These are phyloP conservation scores for Rhynchosporium graminicola DNA, from an alignment of 2,329 filamentous ascomycete species.

Conservation along the genomic window DNA sequence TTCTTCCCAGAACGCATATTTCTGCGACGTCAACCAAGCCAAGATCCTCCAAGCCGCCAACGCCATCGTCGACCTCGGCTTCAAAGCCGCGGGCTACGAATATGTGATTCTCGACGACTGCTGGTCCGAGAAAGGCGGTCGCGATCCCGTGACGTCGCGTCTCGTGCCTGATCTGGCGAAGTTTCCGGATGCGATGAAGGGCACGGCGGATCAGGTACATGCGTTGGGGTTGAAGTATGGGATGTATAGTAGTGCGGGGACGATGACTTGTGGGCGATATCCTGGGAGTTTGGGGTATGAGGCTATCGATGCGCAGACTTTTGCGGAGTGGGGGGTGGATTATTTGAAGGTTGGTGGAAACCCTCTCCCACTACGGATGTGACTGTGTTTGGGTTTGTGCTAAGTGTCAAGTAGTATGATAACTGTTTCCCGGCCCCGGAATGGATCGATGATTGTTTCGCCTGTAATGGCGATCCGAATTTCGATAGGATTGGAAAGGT, in stretches of 20 bases:
- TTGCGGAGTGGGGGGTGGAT: constrained; percentile 59
- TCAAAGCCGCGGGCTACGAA: constrained; percentile 53
- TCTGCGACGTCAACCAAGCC: constrained; percentile 50
- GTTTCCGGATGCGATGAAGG: constrained; percentile 24
- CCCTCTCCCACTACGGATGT: background rate
- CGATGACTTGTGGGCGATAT: constrained; percentile 27
- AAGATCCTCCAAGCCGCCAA: constrained; percentile 50
- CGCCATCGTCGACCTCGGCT: constrained; percentile 48
- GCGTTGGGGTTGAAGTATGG: constrained; percentile 60
- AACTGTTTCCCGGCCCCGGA: too few relatives aligned
- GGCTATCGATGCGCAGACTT: constrained; percentile 56
- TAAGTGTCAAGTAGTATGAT: too few relatives aligned
- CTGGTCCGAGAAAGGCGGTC: constrained; percentile 50
- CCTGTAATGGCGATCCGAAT: too few relatives aligned
- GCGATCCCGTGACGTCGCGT: constrained; percentile 46
- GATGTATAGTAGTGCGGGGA: constrained; percentile 60
- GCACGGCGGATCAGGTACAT: constrained; percentile 57
- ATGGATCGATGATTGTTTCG: too few relatives aligned
- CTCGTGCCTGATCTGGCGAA: constrained; percentile 42
- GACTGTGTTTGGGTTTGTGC: too few relatives aligned
- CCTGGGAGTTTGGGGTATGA: constrained; percentile 58
- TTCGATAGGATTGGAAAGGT: too few relatives aligned
- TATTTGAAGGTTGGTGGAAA: constrained; percentile 61
- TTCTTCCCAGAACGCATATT: constrained; percentile 47
- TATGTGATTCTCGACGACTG: constrained; percentile 63